These are phyloP conservation scores for Parastagonospora avenae DNA, from an alignment of 2,329 filamentous ascomycete species.

Conservation along the genomic window DNA sequence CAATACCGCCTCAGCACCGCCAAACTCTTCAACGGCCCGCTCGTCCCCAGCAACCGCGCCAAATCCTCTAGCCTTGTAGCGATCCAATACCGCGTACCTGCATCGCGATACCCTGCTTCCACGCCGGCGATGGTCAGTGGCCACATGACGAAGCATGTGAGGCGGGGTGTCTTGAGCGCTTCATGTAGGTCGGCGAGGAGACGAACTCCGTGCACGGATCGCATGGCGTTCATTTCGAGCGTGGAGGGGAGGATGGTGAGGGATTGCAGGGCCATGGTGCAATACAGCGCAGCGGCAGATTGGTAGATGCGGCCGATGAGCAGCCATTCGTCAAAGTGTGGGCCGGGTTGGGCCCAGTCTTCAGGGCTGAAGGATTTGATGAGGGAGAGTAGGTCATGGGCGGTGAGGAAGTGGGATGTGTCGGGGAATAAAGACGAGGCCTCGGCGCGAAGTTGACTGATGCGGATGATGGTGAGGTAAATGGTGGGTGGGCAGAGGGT, in stretches of 20 bases:
- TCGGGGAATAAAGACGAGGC: conserved; percentile 12
- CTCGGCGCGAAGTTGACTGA: conserved; percentile 27
- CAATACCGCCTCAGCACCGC: conserved; percentile 31
- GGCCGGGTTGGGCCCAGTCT: conserved; percentile 36
- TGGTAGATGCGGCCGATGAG: conserved; percentile 31
- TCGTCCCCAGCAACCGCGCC: conserved; percentile 25
- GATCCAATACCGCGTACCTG: conserved; percentile 24
- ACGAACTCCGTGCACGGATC: conserved; percentile 15
- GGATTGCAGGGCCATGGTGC: conserved; percentile 32
- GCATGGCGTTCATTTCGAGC: conserved; percentile 20
- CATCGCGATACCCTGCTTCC: conserved; percentile 26
- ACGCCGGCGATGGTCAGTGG: conserved; percentile 34
- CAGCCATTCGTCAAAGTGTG: conserved; percentile 25
- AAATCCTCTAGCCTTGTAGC: conserved; percentile 18
- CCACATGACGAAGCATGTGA: conserved; percentile 29
- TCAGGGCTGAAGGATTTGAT: conserved; percentile 28
- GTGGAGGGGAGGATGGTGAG: conserved; percentile 23
- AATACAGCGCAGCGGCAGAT: conserved; percentile 31
- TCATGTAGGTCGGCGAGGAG: conserved; percentile 13
- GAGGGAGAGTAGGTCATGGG: conserved; percentile 23
- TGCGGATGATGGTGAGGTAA: conserved; percentile 30
- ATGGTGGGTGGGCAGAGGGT: conserved; percentile 31
- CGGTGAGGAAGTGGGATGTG: conserved; percentile 13
- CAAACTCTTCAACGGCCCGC: conserved; percentile 26
- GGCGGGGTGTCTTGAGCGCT: conserved; percentile 7